A percentile compares a stretch with the other conserved stretches of the same genome.
These are phyloP conservation scores for Cupressus sempervirens DNA, from an alignment of 75 land plant species.

Conservation along the genomic window DNA sequence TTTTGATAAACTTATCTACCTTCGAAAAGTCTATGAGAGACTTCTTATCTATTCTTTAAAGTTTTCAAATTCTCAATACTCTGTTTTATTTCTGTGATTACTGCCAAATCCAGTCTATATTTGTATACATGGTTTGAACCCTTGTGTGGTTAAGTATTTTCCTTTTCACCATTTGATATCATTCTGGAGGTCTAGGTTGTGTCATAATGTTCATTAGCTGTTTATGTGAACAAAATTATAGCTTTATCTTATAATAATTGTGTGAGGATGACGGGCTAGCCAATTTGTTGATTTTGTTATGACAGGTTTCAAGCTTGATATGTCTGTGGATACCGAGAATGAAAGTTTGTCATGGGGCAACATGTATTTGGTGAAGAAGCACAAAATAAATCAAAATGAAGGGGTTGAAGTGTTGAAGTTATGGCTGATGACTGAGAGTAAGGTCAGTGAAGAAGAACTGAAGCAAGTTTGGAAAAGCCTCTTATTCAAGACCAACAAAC, in stretches of 20 bases:
- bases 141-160: background rate
- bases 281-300: background rate
- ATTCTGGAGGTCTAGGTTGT: background rate
- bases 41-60: background rate
- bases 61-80: background rate
- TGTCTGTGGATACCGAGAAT: background rate
- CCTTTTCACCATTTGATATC: background rate
- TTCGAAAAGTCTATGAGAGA: background rate
- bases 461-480: conserved; percentile 41
- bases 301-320: background rate
- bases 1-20: background rate
- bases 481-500: conserved; percentile 35
- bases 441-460: conserved; percentile 32
- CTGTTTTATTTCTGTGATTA: background rate
- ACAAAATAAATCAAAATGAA: conserved; percentile 31
- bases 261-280: background rate
- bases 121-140: background rate
- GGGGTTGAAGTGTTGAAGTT: conserved; percentile 22
- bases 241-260: background rate
- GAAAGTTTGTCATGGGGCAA: background rate
- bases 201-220: no score
- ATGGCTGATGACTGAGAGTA: conserved; percentile 27
- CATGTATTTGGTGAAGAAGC: conserved; percentile 15
- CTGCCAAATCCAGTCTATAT: background rate
- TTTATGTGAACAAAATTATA: background rate